Conservation (phyloP, 2,329 filamentous ascomycete genomes). For the Chaetomiaceae sp. region DNA sequence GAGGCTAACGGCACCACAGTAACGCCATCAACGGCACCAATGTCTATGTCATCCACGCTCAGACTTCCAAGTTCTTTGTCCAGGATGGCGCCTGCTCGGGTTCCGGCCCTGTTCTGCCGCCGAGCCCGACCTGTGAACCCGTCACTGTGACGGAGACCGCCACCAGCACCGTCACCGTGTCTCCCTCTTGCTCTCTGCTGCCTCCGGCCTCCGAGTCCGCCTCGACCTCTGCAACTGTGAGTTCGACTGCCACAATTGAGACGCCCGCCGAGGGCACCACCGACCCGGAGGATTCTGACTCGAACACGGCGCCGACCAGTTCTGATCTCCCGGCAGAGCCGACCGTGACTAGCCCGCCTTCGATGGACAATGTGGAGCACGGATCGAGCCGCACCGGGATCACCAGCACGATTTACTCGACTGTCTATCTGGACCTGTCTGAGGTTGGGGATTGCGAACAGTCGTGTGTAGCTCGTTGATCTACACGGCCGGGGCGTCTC, state of each 20-base stretch:
- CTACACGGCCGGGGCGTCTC: too few relatives aligned
- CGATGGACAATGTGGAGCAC: neutral
- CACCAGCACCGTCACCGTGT: slow-evolving; percentile 16
- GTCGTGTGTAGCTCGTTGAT: slow-evolving; percentile 12
- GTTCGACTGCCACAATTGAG: neutral
- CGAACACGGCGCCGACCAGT: too few relatives aligned
- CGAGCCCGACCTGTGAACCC: slow-evolving; percentile 26
- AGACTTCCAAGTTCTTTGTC: slow-evolving; percentile 38
- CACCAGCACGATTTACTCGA: slow-evolving; percentile 25
- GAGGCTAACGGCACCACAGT: slow-evolving; percentile 17
- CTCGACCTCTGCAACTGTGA: neutral
- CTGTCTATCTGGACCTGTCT: slow-evolving; percentile 25
- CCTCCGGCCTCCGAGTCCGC: slow-evolving; percentile 9
- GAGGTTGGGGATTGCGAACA: slow-evolving; percentile 18
- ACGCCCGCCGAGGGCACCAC: neutral
- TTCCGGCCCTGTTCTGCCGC: slow-evolving; percentile 13
- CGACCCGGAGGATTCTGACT: neutral
- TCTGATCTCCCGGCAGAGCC: slow-evolving; percentile 7
- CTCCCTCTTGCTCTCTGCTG: neutral
- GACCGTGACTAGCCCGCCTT: slow-evolving; percentile 13
- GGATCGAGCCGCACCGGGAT: neutral
- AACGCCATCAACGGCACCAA: slow-evolving; percentile 45
- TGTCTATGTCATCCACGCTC: slow-evolving; percentile 41
- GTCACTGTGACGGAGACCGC: slow-evolving; percentile 27
- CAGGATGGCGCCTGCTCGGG: slow-evolving; percentile 29